Conservation (phyloP, 1,284 basidiomycete species). For the Marasmius sp. region DNA sequence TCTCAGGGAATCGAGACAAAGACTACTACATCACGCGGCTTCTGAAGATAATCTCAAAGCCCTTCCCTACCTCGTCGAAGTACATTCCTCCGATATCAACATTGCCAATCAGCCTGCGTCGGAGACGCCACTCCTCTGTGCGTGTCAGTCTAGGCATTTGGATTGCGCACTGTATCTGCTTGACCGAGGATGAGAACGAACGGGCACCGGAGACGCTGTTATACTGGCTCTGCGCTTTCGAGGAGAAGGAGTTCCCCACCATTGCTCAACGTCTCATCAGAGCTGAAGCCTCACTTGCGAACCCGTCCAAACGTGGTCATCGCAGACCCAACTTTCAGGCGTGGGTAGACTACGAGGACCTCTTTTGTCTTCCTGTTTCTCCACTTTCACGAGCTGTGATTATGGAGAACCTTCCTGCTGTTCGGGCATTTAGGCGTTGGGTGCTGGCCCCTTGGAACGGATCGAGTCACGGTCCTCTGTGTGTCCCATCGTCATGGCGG, state of each 20-base stretch:
- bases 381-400: conserved; percentile 9
- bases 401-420: conserved; percentile 7
- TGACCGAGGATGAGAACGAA: conserved; percentile 2
- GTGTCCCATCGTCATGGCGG: conserved; percentile 2
- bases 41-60: not conserved
- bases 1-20: conserved; percentile 1
- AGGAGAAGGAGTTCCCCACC: conserved; percentile 1
- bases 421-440: conserved; percentile 1
- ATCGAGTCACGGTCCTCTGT: conserved; percentile 3
- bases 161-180: conserved; percentile 10
- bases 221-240: conserved; percentile 8
- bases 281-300: not conserved
- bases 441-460: conserved; percentile 7
- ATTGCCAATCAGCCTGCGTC: not conserved
- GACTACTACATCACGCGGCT: conserved; percentile 9
- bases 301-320: too few relatives aligned
- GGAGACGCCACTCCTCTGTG: conserved; percentile 6
- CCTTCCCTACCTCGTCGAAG: conserved; percentile 3
- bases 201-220: not conserved
- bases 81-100: conserved; percentile 6
- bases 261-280: conserved; percentile 4
- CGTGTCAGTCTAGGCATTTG: conserved; percentile 5
- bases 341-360: conserved; percentile 7
- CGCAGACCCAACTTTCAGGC: too few relatives aligned
- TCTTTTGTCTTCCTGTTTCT: conserved; percentile 1